Percentiles rank a stretch among this genome's conserved stretches.
phyloP scores from a whole-genome alignment of 495 filamentous ascomycete species.

The Penicillium egyptiacum region DNA sequence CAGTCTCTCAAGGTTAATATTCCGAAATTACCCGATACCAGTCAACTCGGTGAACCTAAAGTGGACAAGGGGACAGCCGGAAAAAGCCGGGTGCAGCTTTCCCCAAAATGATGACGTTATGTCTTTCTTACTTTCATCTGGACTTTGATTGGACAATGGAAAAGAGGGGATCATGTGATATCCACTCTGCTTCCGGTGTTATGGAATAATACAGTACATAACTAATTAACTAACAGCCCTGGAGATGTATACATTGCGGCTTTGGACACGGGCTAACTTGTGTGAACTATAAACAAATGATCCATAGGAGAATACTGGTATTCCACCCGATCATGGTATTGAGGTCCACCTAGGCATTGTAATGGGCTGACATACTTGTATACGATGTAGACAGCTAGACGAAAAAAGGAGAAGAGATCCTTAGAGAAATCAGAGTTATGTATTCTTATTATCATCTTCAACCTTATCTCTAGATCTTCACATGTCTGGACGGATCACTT shows the following conservation, averaged over 20 bases:
- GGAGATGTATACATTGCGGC: neutral
- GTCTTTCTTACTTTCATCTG: constrained; percentile 18
- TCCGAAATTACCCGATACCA: constrained; percentile 26
- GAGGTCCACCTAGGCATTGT: neutral
- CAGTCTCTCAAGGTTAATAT: too few species aligned
- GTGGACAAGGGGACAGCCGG: constrained; percentile 26
- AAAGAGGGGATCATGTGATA: constrained; percentile 33
- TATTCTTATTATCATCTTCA: constrained; percentile 36
- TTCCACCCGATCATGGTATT: neutral
- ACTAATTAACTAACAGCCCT: too few species aligned
- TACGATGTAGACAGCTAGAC: constrained; percentile 10
- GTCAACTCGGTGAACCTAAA: constrained; percentile 40
- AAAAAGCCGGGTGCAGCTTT: constrained; percentile 23
- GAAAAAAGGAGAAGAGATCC: constrained; percentile 14
- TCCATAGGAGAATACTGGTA: too few species aligned
- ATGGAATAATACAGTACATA: neutral
- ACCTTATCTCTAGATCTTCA: constrained; percentile 32
- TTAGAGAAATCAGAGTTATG: constrained; percentile 22
- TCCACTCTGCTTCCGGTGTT: constrained; percentile 5
- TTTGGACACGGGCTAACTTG: too few species aligned
- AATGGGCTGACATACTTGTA: neutral
- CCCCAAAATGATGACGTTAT: constrained; percentile 6
- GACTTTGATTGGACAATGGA: constrained; percentile 12
- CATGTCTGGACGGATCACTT: constrained; percentile 20
- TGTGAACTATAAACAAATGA: neutral